phyloP scores from a whole-genome alignment of 352 stramenopile genomes.

The Phytopythium delawarense region DNA sequence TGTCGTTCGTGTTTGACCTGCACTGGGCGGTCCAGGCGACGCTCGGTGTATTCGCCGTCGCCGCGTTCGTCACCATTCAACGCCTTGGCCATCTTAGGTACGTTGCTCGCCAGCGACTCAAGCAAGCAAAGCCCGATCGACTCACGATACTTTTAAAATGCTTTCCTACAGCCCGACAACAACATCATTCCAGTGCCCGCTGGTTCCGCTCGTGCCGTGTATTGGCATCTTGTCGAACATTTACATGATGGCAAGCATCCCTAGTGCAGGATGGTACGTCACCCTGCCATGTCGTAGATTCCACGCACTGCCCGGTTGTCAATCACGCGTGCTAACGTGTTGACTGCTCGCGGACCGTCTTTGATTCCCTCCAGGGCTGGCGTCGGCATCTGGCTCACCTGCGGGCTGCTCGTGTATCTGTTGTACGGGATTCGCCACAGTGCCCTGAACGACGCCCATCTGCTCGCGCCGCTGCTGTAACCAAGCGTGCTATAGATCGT shows the following conservation, averaged over 20 bases:
- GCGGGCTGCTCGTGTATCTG: slow-evolving; percentile 68
- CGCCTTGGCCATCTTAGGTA: slow-evolving; percentile 57
- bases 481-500: not conserved
- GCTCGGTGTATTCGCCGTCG: slow-evolving; percentile 28
- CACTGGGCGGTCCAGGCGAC: slow-evolving; percentile 42
- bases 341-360: not conserved
- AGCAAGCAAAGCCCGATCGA: too few relatives aligned
- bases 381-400: slow-evolving; percentile 61
- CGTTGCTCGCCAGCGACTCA: not conserved
- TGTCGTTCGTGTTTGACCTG: slow-evolving; percentile 65
- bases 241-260: slow-evolving; percentile 62
- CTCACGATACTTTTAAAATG: not conserved
- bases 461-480: slow-evolving; percentile 30
- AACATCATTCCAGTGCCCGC: slow-evolving; percentile 54
- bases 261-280: slow-evolving; percentile 48
- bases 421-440: slow-evolving; percentile 79
- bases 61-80: slow-evolving; percentile 46
- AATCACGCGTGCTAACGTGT: not conserved
- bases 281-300: not conserved
- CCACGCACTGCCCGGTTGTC: not conserved
- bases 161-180: slow-evolving; percentile 14
- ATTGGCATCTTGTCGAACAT: slow-evolving; percentile 63
- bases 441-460: slow-evolving; percentile 25
- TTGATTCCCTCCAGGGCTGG: slow-evolving; percentile 39
- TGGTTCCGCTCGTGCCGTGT: slow-evolving; percentile 54